These are phyloP conservation scores for Fusarium udum DNA, from an alignment of 2,329 filamentous ascomycete species.

Conservation along the genomic window DNA sequence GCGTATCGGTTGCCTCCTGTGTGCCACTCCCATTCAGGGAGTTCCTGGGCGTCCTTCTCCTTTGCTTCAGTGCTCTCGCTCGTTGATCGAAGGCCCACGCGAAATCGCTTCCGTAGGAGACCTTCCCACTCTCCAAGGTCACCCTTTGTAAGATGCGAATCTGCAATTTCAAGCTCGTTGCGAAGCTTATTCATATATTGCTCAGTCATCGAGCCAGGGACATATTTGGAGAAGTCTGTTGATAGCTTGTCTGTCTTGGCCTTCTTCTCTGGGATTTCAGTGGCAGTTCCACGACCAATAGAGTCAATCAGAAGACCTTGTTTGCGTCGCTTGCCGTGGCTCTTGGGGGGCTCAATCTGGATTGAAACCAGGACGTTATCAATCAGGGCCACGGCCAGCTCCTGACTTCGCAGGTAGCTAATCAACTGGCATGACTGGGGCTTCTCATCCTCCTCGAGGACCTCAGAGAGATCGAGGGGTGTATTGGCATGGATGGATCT, in stretches of 20 bases:
- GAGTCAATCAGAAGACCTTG: conserved; percentile 77
- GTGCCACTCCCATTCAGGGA: conserved; percentile 63
- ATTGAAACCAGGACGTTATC: conserved; percentile 72
- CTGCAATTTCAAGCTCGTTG: conserved; percentile 57
- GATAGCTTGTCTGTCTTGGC: conserved; percentile 45
- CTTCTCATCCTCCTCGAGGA: conserved; percentile 49
- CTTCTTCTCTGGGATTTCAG: conserved; percentile 50
- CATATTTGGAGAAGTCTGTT: conserved; percentile 47
- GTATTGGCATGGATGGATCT: conserved; percentile 65
- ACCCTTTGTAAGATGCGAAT: conserved; percentile 57
- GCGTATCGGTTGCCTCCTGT: conserved; percentile 57
- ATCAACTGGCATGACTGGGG: conserved; percentile 57
- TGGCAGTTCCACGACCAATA: conserved; percentile 69
- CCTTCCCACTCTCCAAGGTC: conserved; percentile 61
- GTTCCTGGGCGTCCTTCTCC: conserved; percentile 40
- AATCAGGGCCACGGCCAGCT: conserved; percentile 72
- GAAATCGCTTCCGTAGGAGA: conserved; percentile 60
- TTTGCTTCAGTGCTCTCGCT: conserved; percentile 33
- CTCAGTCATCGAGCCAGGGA: conserved; percentile 62
- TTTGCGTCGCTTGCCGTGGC: conserved; percentile 64
- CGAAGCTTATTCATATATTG: conserved; percentile 58
- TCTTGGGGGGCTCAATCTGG: conserved; percentile 71
- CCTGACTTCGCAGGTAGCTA: conserved; percentile 71
- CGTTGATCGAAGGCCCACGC: conserved; percentile 49
- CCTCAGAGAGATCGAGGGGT: conserved; percentile 55